Conservation (phyloP, 2,329 filamentous ascomycete species). For the Chaetomiaceae sp. region DNA sequence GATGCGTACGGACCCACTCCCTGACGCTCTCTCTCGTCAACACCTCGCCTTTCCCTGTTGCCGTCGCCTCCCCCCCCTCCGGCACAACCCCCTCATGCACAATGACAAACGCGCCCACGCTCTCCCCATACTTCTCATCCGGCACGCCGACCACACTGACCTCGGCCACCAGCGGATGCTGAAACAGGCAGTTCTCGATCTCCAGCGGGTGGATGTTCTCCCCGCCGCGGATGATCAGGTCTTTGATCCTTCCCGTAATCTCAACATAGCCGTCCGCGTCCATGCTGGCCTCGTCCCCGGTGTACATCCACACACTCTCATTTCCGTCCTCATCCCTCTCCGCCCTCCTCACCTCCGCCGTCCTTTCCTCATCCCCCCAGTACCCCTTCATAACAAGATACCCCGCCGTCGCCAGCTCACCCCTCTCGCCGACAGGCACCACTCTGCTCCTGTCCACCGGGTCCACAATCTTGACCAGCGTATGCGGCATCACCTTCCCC, state of each 20-base stretch:
- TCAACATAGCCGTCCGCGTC: conserved; percentile 76
- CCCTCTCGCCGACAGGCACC: conserved; percentile 61
- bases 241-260: conserved; percentile 91
- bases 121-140: conserved; percentile 79
- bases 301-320: conserved; percentile 75
- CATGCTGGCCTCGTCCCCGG: conserved; percentile 87
- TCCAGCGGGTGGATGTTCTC: conserved; percentile 96
- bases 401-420: conserved; percentile 78
- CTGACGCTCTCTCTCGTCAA: conserved; percentile 58
- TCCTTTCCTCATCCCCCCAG: conserved; percentile 68
- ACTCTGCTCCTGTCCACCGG: conserved; percentile 54
- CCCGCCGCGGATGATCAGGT: conserved; percentile 89
- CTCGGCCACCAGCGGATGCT: conserved; percentile 65
- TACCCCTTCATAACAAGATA: conserved; percentile 92
- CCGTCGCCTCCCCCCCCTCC: conserved; percentile 30
- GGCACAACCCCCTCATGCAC: conserved; percentile 37
- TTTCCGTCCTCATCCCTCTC: conserved; percentile 40
- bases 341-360: conserved; percentile 57
- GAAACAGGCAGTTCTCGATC: conserved; percentile 81
- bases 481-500: conserved; percentile 79
- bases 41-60: conserved; percentile 20
- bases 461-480: conserved; percentile 70
- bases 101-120: conserved; percentile 79
- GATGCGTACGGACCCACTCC: conserved; percentile 64
- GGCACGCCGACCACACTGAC: conserved; percentile 80